Evolutionary conservation across 768 basidiomycete species (phyloP).

Genomic region (Tylopilus subfusipes): DNA sequence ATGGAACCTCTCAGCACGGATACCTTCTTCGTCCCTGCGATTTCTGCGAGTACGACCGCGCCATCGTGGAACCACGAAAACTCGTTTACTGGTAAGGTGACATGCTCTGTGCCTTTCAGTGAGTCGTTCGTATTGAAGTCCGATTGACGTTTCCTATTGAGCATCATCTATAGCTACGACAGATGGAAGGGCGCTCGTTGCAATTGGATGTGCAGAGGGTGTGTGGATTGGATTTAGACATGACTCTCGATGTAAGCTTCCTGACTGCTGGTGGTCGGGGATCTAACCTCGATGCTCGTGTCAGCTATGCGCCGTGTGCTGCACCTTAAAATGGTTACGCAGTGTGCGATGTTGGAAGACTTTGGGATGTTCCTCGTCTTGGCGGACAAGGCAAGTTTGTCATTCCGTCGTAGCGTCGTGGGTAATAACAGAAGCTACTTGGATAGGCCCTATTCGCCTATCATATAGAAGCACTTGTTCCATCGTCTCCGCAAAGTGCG

Average conservation of each 20-base stretch:
- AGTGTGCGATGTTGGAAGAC: slow-evolving; percentile 93
- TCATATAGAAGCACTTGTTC: slow-evolving; percentile 94
- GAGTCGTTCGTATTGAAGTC: slow-evolving; percentile 14
- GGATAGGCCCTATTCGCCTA: slow-evolving; percentile 82
- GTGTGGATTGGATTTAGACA: slow-evolving; percentile 94
- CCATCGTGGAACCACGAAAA: slow-evolving; percentile 69
- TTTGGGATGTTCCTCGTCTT: slow-evolving; percentile 96
- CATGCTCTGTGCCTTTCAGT: slow-evolving; percentile 94
- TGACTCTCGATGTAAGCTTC: slow-evolving; percentile 68
- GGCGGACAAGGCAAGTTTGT: slow-evolving; percentile 69
- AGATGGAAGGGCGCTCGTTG: slow-evolving; percentile 83
- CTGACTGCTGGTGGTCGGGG: neutral
- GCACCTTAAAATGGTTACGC: slow-evolving; percentile 90
- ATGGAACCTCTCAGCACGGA: slow-evolving; percentile 85
- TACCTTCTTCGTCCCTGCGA: slow-evolving; percentile 77
- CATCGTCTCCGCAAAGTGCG: slow-evolving; percentile 68
- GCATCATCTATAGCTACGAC: slow-evolving; percentile 54
- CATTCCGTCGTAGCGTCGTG: neutral
- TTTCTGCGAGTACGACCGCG: slow-evolving; percentile 41
- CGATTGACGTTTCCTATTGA: slow-evolving; percentile 6
- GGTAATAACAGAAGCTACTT: neutral
- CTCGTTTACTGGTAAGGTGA: slow-evolving; percentile 78
- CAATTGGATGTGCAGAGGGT: slow-evolving; percentile 92
- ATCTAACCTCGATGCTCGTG: slow-evolving; percentile 8
- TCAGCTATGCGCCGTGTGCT: slow-evolving; percentile 89